These are phyloP conservation scores for Perkinsus marinus DNA, from an alignment of 169 alveolate genomes.

Conservation along the genomic window DNA sequence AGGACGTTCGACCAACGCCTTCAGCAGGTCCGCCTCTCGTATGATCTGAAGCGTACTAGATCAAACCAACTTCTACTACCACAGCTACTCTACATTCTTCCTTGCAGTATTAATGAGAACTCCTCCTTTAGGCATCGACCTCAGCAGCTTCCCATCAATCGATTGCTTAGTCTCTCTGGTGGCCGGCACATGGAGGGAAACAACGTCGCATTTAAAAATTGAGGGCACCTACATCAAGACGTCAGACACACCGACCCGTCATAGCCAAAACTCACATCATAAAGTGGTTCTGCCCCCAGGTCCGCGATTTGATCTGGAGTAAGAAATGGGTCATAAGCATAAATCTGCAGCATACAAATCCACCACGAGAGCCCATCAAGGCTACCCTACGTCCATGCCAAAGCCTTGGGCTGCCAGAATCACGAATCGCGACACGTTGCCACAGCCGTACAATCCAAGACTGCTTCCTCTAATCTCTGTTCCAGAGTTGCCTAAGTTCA, in stretches of 20 bases:
- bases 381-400: too few species aligned
- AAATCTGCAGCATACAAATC: too few species aligned
- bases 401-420: slow-evolving; percentile 13
- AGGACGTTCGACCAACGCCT: background rate
- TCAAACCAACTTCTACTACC: too few species aligned
- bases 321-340: background rate
- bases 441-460: slow-evolving; percentile 21
- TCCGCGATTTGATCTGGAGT: background rate
- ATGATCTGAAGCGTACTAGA: background rate
- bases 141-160: slow-evolving; percentile 18
- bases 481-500: too few species aligned
- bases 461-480: background rate
- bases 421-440: slow-evolving; percentile 18
- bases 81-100: slow-evolving; percentile 4
- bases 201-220: slow-evolving; percentile 1
- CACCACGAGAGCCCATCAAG: too few species aligned
- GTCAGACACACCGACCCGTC: too few species aligned
- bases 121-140: slow-evolving; percentile 27
- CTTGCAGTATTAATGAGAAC: slow-evolving; percentile 22
- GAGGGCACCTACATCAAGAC: background rate
- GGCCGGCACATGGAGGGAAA: slow-evolving; percentile 20
- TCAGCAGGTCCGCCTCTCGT: slow-evolving; percentile 2
- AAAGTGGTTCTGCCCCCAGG: background rate
- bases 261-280: too few species aligned
- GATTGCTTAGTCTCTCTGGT: slow-evolving; percentile 21